Evolutionary conservation across 1,284 basidiomycete genomes (phyloP).

Genomic region (Sporisorium scitamineum): DNA sequence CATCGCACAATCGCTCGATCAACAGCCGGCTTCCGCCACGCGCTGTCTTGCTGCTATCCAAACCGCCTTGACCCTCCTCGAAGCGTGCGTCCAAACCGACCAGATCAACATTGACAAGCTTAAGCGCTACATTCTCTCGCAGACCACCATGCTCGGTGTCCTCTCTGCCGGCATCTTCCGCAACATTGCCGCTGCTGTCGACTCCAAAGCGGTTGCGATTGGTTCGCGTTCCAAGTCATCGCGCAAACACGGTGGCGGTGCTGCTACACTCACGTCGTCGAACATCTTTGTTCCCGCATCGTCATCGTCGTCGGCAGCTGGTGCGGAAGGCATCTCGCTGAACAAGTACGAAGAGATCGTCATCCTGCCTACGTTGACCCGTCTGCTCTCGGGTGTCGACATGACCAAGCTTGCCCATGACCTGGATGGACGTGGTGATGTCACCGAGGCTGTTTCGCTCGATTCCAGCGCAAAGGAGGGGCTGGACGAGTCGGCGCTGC

Average conservation of each 20-base stretch:
- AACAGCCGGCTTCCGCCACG: slow-evolving; percentile 33
- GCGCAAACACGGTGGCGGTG: slow-evolving; percentile 13
- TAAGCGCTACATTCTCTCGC: slow-evolving; percentile 43
- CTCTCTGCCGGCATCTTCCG: slow-evolving; percentile 46
- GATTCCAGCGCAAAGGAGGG: slow-evolving; percentile 11
- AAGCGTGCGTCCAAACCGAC: slow-evolving; percentile 44
- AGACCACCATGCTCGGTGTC: slow-evolving; percentile 53
- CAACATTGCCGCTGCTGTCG: slow-evolving; percentile 42
- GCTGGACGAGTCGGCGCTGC: slow-evolving; percentile 22
- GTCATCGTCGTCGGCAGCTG: no score
- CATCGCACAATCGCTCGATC: slow-evolving; percentile 29
- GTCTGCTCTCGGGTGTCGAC: slow-evolving; percentile 25
- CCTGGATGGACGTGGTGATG: slow-evolving; percentile 31
- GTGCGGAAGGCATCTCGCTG: slow-evolving; percentile 9
- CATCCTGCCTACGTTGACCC: slow-evolving; percentile 33
- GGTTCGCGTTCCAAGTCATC: slow-evolving; percentile 17
- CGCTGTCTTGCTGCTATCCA: slow-evolving; percentile 39
- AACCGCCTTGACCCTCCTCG: slow-evolving; percentile 35
- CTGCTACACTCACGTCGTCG: slow-evolving; percentile 16
- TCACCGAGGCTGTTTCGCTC: slow-evolving; percentile 19
- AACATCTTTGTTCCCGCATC: slow-evolving; percentile 31
- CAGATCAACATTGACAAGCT: slow-evolving; percentile 36
- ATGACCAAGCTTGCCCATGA: slow-evolving; percentile 40
- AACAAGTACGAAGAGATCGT: slow-evolving; percentile 31
- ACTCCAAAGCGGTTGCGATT: slow-evolving; percentile 11